Evolutionary conservation across 2,329 filamentous ascomycete genomes (phyloP).

Genomic region (Bisporella sp.): DNA sequence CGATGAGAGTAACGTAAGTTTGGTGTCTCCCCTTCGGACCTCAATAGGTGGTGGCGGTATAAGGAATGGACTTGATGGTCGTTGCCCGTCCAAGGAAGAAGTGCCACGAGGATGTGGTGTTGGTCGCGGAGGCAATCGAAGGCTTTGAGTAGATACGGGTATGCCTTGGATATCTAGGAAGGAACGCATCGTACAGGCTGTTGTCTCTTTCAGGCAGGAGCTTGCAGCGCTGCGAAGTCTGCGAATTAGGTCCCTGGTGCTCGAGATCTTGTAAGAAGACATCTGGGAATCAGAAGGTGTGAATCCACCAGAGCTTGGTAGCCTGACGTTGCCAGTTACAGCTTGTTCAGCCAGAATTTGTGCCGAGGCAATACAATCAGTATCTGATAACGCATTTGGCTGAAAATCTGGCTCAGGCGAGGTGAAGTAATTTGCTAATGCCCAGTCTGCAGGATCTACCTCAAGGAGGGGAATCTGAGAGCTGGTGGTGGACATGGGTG

Average conservation of each 20-base stretch:
- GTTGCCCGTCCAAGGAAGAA: constrained; percentile 23
- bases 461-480: constrained; percentile 24
- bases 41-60: constrained; percentile 66
- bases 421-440: constrained; percentile 49
- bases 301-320: constrained; percentile 8
- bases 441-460: constrained; percentile 27
- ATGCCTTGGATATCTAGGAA: constrained; percentile 52
- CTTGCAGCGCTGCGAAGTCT: constrained; percentile 39
- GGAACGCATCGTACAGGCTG: constrained; percentile 37
- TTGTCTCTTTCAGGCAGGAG: constrained; percentile 35
- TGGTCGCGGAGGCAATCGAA: constrained; percentile 34
- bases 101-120: constrained; percentile 17
- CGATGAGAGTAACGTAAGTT: constrained; percentile 67
- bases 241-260: constrained; percentile 30
- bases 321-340: constrained; percentile 40
- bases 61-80: constrained; percentile 48
- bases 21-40: constrained; percentile 61
- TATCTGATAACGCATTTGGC: constrained; percentile 34
- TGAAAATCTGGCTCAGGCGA: constrained; percentile 45
- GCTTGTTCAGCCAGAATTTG: constrained; percentile 69
- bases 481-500: constrained; percentile 19
- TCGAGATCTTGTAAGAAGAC: constrained; percentile 8
- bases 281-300: constrained; percentile 1
- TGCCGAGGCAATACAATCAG: constrained; percentile 58
- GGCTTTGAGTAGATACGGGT: constrained; percentile 44